Percentiles rank a stretch among this genome's conserved stretches.
Conservation (phyloP, 2,329 filamentous ascomycete genomes). For the Aplosporella prunicola region DNA sequence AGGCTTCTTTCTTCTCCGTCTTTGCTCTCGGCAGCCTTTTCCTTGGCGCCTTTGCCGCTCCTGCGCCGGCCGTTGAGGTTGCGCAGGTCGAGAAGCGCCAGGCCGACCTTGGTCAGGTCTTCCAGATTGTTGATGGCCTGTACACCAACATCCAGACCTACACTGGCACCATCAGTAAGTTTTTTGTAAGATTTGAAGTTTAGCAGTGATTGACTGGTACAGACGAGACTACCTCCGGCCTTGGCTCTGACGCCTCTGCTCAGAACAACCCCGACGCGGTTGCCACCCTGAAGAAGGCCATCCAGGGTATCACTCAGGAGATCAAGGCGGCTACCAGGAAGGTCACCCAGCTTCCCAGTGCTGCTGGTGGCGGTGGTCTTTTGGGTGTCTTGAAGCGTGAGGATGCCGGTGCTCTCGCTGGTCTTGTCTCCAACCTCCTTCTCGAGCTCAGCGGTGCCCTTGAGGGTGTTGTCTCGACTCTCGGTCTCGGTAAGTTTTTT, state of each 20-base stretch:
- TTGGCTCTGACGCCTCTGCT: conserved; percentile 2
- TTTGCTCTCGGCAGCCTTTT: conserved; percentile 9
- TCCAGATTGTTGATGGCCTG: background rate
- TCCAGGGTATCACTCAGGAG: background rate
- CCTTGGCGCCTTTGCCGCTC: conserved; percentile 6
- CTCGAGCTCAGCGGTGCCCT: conserved; percentile 9
- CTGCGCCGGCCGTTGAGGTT: background rate
- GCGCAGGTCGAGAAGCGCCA: conserved; percentile 5
- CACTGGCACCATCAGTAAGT: conserved; percentile 5
- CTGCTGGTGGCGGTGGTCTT: no score
- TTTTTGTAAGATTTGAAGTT: background rate
- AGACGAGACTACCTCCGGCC: conserved; percentile 2
- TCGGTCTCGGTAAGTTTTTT: conserved; percentile 8
- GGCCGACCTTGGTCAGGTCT: background rate
- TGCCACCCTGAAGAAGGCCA: background rate
- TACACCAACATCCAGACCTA: background rate
- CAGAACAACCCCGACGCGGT: conserved; percentile 7
- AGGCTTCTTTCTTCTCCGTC: conserved; percentile 7
- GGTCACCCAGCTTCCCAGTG: conserved; percentile 1
- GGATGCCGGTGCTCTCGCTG: conserved; percentile 1
- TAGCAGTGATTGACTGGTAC: background rate
- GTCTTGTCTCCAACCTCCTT: conserved; percentile 4
- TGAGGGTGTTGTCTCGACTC: conserved; percentile 2
- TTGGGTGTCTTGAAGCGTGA: background rate
- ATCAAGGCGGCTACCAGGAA: conserved; percentile 1